Base-by-base conservation (phyloP, 2,329 filamentous ascomycete genomes). In the Fusarium oxysporum region DNA sequence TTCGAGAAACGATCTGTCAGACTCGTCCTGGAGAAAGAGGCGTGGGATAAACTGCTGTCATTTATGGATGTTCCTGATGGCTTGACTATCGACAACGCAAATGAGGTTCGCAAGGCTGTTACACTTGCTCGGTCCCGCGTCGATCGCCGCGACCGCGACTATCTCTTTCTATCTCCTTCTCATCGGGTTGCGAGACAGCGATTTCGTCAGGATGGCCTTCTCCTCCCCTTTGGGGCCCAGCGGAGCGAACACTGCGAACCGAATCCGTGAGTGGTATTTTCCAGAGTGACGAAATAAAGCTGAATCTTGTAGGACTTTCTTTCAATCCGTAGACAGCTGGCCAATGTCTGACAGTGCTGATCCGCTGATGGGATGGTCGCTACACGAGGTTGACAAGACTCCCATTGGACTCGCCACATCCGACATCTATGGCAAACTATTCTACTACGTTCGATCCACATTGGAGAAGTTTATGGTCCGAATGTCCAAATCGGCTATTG, bases 371-470 rank as follows among this genome's bases (percentile, higher is more conserved):
- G 57, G 70, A 8, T 72, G 68, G 70, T 53, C 43, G 6, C 17
- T 23, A 6, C 37, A 41, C 4, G 64, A 72, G 1, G 35, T 72
- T 14, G 55, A 41, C 4, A 12, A 17, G 23, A 53, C 43, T 17
- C 33, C 35, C 6, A 47, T 13, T 23, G 60, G 68, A n/a, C 6
- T 12, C 21, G 57, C 68, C 1, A 62, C 60, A 9, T 53, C 43
- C 10, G 60, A 72, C 19, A 60, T 71, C 25, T 72, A 53, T 3
- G 64, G 70, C 4, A 72, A 71, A 37, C 56, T 71, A 5, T 71
- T 65, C 8, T 30, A 45, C 8, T 9, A 68, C 35, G 3, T 71
- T 11, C 32, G 21, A 7, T 33, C 5, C 13, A 1, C 38, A 1
- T 7, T 72, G 9, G 19, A 14, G 3, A 8, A 10, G 2, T 69